Percentiles rank a stretch among this genome's conserved stretches.
phyloP scores from a whole-genome alignment of 2,329 filamentous ascomycete species.

The Metarhizium guizhouense region DNA sequence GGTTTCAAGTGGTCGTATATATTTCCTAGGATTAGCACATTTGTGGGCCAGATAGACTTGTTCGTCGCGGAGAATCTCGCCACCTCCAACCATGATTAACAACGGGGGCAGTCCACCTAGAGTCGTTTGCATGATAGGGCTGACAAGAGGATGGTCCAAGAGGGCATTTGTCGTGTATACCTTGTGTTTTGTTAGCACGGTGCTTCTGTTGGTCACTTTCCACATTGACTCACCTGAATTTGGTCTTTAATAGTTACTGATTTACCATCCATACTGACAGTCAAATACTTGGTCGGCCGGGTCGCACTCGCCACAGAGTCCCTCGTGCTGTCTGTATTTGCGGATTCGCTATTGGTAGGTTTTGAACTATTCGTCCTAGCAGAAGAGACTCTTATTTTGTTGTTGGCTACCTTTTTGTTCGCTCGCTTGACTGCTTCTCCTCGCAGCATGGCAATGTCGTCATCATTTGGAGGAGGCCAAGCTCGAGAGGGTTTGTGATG shows the following conservation, averaged over 20 bases:
- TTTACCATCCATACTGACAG: conserved; percentile 63
- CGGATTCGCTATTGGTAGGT: conserved; percentile 19
- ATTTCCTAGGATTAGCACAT: conserved; percentile 72
- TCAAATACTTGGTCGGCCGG: conserved; percentile 34
- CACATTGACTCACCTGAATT: conserved; percentile 56
- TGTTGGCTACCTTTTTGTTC: conserved; percentile 11
- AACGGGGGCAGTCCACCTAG: conserved; percentile 84
- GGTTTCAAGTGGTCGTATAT: conserved; percentile 57
- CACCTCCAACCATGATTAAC: conserved; percentile 78
- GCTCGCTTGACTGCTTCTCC: conserved; percentile 38
- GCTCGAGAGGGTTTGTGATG: conserved; percentile 78
- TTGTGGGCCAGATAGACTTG: conserved; percentile 95
- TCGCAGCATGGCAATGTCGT: conserved; percentile 53
- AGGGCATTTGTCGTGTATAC: conserved; percentile 77
- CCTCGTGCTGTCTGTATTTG: conserved; percentile 16
- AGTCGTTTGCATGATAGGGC: conserved; percentile 77
- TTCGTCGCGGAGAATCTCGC: conserved; percentile 84
- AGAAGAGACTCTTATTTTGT: conserved; percentile 10
- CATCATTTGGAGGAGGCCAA: conserved; percentile 88
- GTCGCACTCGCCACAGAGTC: conserved; percentile 13
- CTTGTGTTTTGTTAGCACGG: conserved; percentile 26
- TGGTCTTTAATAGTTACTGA: conserved; percentile 75
- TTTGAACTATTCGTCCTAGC: conserved; percentile 25
- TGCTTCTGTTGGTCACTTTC: too few species aligned
- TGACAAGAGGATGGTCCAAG: conserved; percentile 79